Percentiles rank a stretch among this genome's conserved stretches.
These are phyloP conservation scores for Beauveria caledonica DNA, from an alignment of 2,329 filamentous ascomycete species.

Conservation along the genomic window DNA sequence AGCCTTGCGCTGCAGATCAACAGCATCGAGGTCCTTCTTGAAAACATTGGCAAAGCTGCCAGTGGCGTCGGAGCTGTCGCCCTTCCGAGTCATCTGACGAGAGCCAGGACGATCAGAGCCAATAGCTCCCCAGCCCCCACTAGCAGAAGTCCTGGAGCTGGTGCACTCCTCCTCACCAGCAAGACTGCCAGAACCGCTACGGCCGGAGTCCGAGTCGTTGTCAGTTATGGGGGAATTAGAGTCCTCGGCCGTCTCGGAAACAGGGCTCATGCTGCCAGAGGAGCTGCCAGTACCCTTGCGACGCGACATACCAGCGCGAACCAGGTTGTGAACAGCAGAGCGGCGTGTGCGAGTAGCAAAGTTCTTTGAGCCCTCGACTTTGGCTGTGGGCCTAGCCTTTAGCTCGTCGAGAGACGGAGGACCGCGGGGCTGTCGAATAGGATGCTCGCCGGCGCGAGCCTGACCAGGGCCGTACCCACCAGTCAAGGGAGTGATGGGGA, in stretches of 20 bases:
- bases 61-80: constrained; percentile 50
- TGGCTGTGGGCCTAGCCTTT: constrained; percentile 78
- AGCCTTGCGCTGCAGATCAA: constrained; percentile 65
- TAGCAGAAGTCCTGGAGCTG: constrained; percentile 69
- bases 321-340: constrained; percentile 83
- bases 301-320: constrained; percentile 80
- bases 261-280: constrained; percentile 75
- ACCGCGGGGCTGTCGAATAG: constrained; percentile 83
- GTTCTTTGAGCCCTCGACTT: constrained; percentile 94
- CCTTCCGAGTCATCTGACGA: constrained; percentile 56
- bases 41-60: constrained; percentile 57
- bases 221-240: constrained; percentile 62
- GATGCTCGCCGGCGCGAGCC: constrained; percentile 87
- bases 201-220: constrained; percentile 64
- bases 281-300: constrained; percentile 67
- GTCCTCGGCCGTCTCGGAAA: constrained; percentile 68
- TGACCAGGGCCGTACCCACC: constrained; percentile 91
- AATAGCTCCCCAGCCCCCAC: constrained; percentile 68
- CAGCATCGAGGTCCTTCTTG: constrained; percentile 49
- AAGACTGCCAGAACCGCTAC: constrained; percentile 70
- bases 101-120: constrained; percentile 76
- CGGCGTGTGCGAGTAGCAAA: constrained; percentile 89
- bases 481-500: constrained; percentile 72
- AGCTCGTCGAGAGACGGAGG: constrained; percentile 90
- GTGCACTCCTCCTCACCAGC: constrained; percentile 63